Base-by-base conservation (phyloP, 257 asterid species). In the Anisodus tanguticus region DNA sequence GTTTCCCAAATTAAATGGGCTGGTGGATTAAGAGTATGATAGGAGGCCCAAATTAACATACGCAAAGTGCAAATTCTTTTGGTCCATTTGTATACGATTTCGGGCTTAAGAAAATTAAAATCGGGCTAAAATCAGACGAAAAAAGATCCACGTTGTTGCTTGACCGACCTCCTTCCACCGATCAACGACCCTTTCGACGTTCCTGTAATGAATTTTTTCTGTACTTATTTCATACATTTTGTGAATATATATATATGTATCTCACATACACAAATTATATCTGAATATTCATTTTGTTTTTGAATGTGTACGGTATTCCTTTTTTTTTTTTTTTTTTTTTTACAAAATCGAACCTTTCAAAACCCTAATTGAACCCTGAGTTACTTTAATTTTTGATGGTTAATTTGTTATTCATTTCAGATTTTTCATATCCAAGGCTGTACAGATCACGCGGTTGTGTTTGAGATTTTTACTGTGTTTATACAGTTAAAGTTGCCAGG, bases 301-400 rank as follows among this genome's bases (percentile, higher is more conserved):
- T 85, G 68, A 60, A 66, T 68, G 62, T 77, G 82, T 83, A 64
- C 45, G 79, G 68, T 86, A 37, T 63, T 64, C 22, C 62, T 53
- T 83, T 19, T 71, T 74, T 35, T 11, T 81, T 6, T 53, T 83
- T 19, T 71, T 74, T 35, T 17, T 8, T 17, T 4, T n/a, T 45
- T 10, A 72, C n/a, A n/a, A 69, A 83, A 70, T 84, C 58, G 68
- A 51, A 70, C 55, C 51, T 59, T 80, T 87, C 87, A 87, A 88
- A 95, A 91, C 95, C 97, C 95, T 91, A 91, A 92, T 88, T 90
- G 93, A 91, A 91, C 92, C 90, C 94, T 86, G 64, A 79, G 87
- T 66, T 90, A 85, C 72, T 76, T 78, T 84, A 88, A 74, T 87
- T 84, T 63, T 82, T 86, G 9, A 55, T 74, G 87, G 66, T 31